Conservation (phyloP, 768 basidiomycete genomes). For the Tricholoma saponaceum region DNA sequence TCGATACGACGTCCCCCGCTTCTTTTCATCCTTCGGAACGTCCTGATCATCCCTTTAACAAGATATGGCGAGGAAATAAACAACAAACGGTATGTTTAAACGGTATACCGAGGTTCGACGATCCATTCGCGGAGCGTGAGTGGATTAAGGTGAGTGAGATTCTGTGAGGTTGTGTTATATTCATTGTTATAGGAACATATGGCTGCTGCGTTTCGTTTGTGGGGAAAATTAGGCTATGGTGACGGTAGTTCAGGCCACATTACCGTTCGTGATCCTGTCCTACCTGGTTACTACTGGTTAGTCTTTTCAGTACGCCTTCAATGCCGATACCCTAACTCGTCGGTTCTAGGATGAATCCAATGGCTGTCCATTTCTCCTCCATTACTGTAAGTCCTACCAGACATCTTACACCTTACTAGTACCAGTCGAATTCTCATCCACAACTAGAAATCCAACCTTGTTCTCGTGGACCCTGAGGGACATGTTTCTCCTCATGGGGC, state of each 20-base stretch:
- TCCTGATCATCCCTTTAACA: conserved; percentile 12
- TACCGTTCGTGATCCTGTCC: conserved; percentile 36
- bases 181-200: conserved; percentile 17
- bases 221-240: conserved; percentile 39
- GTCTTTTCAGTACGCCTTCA: neutral
- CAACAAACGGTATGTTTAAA: conserved; percentile 17
- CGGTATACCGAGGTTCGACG: conserved; percentile 18
- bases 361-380: conserved; percentile 21
- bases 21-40: neutral
- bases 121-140: conserved; percentile 21
- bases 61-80: conserved; percentile 17
- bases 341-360: conserved; percentile 22
- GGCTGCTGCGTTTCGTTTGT: conserved; percentile 23
- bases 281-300: conserved; percentile 24
- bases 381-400: too few species aligned
- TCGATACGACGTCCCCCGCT: conserved; percentile 1
- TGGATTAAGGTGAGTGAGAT: conserved; percentile 21
- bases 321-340: neutral
- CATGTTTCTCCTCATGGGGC: conserved; percentile 22
- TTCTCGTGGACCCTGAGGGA: conserved; percentile 22
- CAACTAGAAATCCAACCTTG: conserved; percentile 25
- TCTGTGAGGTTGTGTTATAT: too few species aligned
- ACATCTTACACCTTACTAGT: conserved; percentile 8
- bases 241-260: conserved; percentile 50
- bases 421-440: conserved; percentile 34